Evolutionary conservation across 768 basidiomycete species (phyloP).

Genomic region (Suillus subaureus): DNA sequence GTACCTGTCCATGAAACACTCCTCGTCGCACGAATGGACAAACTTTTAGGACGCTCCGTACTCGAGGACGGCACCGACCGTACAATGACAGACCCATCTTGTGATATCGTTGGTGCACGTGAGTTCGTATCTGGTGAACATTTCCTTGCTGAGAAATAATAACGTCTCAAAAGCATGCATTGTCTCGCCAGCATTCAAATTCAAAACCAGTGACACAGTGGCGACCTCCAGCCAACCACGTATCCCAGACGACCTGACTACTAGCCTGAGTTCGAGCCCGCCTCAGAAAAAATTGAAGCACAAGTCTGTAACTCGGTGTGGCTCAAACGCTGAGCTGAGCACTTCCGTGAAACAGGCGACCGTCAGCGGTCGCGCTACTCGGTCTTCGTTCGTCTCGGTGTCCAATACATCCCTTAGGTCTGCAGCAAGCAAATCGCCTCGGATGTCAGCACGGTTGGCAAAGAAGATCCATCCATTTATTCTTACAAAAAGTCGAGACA

Average conservation of each 20-base stretch:
- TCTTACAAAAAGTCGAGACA: constrained; percentile 23
- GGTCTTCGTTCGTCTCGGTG: background rate
- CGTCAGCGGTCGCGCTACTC: background rate
- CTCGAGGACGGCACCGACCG: background rate
- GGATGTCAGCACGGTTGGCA: constrained; percentile 24
- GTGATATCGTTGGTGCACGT: background rate
- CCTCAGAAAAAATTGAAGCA: constrained; percentile 1
- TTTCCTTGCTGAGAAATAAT: background rate
- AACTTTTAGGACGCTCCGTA: constrained; percentile 3
- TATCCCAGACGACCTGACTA: background rate
- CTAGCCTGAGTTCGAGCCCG: background rate
- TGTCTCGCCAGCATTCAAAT: background rate
- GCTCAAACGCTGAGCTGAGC: background rate
- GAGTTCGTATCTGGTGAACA: background rate
- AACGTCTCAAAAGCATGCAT: background rate
- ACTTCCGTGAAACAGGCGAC: background rate
- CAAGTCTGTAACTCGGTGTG: background rate
- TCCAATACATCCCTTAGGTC: background rate
- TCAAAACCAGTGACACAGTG: background rate
- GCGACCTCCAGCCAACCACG: background rate
- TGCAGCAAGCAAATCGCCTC: constrained; percentile 8
- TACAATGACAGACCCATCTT: too few species aligned
- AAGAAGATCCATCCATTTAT: constrained; percentile 22
- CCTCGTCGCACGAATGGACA: constrained; percentile 1
- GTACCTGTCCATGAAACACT: background rate